Evolutionary conservation across 306 rosid species (phyloP).

Genomic region (Alnus rubra): DNA sequence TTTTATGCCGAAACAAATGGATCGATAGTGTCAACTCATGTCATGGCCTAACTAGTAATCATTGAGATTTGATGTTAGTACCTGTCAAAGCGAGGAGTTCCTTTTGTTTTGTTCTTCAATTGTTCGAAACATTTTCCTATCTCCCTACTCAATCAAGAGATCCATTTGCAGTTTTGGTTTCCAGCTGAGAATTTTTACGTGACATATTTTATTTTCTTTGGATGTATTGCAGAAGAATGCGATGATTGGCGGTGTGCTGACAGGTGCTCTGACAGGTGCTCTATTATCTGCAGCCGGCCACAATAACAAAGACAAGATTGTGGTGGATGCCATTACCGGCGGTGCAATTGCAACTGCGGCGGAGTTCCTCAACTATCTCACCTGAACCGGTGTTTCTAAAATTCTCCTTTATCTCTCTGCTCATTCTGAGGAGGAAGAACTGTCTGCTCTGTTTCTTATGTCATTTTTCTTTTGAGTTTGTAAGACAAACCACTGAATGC

Average conservation of each 20-base stretch:
- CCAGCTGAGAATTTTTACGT: conserved; percentile 15
- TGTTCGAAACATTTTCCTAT: background rate
- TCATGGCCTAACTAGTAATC: too few relatives aligned
- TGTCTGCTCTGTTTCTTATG: conserved; percentile 10
- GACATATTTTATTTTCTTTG: conserved; percentile 11
- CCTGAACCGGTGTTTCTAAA: conserved; percentile 37
- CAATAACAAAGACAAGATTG: conserved; percentile 48
- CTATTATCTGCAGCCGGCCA: conserved; percentile 54
- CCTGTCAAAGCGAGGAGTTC: background rate
- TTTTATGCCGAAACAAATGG: too few relatives aligned
- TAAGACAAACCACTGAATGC: background rate
- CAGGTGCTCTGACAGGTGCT: conserved; percentile 94
- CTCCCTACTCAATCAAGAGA: background rate
- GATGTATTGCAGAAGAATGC: conserved; percentile 79
- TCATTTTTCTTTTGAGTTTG: conserved; percentile 6
- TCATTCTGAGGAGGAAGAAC: background rate
- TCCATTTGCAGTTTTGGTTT: conserved; percentile 5
- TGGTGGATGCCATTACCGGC: conserved; percentile 76
- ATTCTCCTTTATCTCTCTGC: background rate
- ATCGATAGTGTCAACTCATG: too few relatives aligned
- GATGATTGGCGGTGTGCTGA: conserved; percentile 79
- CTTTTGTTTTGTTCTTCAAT: background rate
- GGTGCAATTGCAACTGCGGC: conserved; percentile 94
- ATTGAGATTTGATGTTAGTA: too few relatives aligned
- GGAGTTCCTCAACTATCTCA: conserved; percentile 75